Conservation (phyloP, 2,329 filamentous ascomycete species). For the Fusarium sp. region DNA sequence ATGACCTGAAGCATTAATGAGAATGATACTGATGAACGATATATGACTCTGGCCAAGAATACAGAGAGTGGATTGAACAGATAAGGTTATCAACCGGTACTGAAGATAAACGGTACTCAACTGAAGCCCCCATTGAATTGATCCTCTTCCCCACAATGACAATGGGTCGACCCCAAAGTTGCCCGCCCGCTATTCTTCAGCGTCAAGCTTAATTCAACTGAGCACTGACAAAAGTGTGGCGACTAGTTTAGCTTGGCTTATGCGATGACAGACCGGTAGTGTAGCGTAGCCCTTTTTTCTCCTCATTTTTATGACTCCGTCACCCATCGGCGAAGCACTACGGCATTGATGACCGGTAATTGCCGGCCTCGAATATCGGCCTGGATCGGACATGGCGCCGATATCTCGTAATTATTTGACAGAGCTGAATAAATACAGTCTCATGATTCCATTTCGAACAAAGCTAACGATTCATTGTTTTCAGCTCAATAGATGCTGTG, state of each 20-base stretch:
- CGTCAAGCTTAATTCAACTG: conserved; percentile 29
- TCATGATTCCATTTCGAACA: neutral
- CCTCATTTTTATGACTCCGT: neutral
- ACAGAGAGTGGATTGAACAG: neutral
- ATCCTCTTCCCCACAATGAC: conserved; percentile 20
- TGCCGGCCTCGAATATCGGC: neutral
- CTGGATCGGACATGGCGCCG: neutral
- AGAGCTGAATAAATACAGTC: neutral
- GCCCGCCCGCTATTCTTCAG: conserved; percentile 5
- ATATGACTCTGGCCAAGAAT: neutral
- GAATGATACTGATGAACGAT: neutral
- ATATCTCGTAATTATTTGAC: neutral
- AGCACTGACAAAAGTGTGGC: too few species aligned
- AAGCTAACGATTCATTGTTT: neutral
- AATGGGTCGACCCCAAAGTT: conserved; percentile 22
- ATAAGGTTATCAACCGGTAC: neutral
- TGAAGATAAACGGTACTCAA: neutral
- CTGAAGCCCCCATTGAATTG: conserved; percentile 1
- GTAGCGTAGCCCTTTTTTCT: neutral
- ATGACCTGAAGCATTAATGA: neutral
- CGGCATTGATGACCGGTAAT: conserved; percentile 1
- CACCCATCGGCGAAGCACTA: neutral
- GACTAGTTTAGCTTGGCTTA: conserved; percentile 7
- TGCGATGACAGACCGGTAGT: neutral
- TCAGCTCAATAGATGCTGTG: neutral